Base-by-base conservation (phyloP, 345 rosid species). In the Murraya paniculata region DNA sequence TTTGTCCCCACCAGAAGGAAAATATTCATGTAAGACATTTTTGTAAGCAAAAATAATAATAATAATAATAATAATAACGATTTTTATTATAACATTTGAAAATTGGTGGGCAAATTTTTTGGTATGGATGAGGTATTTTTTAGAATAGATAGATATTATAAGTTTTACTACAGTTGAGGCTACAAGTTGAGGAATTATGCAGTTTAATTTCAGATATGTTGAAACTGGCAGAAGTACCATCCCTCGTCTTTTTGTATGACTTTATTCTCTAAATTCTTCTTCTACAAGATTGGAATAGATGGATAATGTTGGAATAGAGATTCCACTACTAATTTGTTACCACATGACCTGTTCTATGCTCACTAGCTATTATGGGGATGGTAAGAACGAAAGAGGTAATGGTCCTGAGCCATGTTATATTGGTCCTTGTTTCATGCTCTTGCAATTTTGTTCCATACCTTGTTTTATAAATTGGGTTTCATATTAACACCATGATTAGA, bases 1-100 rank as follows among this genome's bases (percentile, higher is more conserved):
- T 82, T 56, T 82, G 87, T 68, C 85, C 87, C 30, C 87, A 85
- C 68, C 82, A 73, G 48, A 85, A 80, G 83, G 87, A 85, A 67
- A 82, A 77, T 67, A 82, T 85, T 79, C 87, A 85, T 78, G 87
- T 85, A 45, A 75, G 67, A 69, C 16, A 27, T 19, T 5, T 35
- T 22, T 13, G 13, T 22, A 6, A 48, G 57, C 11, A 45, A 45
- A 45, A 3, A n/a, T n/a, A 10, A 41, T 9, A 45, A 45, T 10
- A 45, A 45, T 13, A 0, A 3, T n/a, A 10, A 41, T 9, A 45
- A 45, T 10, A 45, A 45, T 13, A 0, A 3, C 0, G 5, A 11
- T 45, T 45, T 45, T 45, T 45, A 45, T 45, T 45, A 45, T 18
- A 41, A 11, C 22, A 53, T 4, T 22, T 48, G 33, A 22, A 50